A percentile compares a stretch with the other conserved stretches of the same genome.
These are phyloP conservation scores for Cladophialophora psammophila DNA, from an alignment of 2,329 filamentous ascomycete species.

Conservation along the genomic window DNA sequence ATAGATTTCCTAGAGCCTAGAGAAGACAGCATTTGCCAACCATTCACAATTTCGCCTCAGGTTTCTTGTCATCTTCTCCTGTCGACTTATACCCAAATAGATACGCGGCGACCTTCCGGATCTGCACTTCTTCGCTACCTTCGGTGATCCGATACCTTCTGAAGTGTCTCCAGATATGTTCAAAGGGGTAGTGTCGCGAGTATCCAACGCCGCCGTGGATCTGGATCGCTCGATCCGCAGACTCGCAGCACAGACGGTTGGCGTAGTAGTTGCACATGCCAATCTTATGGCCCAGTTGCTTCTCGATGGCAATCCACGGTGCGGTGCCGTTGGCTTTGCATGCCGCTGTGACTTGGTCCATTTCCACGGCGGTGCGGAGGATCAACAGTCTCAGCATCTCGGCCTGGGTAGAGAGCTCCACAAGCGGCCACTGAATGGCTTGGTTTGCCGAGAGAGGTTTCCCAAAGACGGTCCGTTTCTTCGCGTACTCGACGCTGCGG, in stretches of 20 bases:
- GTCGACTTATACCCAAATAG: constrained; percentile 58
- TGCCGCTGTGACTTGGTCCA: constrained; percentile 57
- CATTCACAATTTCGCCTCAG: constrained; percentile 32
- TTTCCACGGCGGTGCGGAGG: constrained; percentile 66
- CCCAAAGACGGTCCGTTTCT: constrained; percentile 62
- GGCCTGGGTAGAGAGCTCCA: constrained; percentile 67
- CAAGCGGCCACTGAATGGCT: constrained; percentile 69
- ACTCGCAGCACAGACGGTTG: constrained; percentile 66
- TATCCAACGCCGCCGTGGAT: constrained; percentile 68
- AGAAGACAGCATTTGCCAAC: background rate
- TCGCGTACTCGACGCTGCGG: constrained; percentile 64
- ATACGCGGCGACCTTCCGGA: constrained; percentile 69
- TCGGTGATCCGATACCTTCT: constrained; percentile 69
- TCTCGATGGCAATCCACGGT: constrained; percentile 63
- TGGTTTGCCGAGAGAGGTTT: constrained; percentile 66
- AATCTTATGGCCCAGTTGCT: constrained; percentile 66
- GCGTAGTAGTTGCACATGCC: constrained; percentile 73
- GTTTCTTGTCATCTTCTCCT: constrained; percentile 50
- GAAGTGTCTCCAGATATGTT: constrained; percentile 72
- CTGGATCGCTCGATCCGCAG: constrained; percentile 69
- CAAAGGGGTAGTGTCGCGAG: constrained; percentile 65
- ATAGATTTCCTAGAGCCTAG: background rate
- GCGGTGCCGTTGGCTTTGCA: constrained; percentile 44
- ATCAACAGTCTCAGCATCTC: constrained; percentile 69
- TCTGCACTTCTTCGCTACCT: constrained; percentile 71